A percentile compares a stretch with the other conserved stretches of the same genome.
These are phyloP conservation scores for Globisporangium abappressorium DNA, from an alignment of 352 stramenopile species.

Conservation along the genomic window DNA sequence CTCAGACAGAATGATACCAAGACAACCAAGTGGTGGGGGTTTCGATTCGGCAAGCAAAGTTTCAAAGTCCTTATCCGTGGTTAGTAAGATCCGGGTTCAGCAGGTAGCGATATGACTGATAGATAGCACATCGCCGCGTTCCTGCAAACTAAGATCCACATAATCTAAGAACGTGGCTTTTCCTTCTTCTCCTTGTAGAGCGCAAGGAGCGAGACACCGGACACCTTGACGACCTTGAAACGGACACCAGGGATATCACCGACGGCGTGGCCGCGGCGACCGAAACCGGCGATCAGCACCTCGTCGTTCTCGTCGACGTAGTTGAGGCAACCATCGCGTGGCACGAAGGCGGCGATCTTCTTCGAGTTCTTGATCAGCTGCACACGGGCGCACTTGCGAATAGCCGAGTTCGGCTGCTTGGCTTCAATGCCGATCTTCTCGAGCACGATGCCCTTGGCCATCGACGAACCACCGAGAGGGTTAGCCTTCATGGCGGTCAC, in stretches of 20 bases:
- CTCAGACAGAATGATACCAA: background rate
- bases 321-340: constrained; percentile 99
- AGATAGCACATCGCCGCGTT: background rate
- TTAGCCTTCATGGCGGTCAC: constrained; percentile 99
- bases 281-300: constrained; percentile 99
- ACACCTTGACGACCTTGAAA: constrained; percentile 99
- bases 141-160: constrained; percentile 14
- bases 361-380: constrained; percentile 99
- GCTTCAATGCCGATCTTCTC: constrained; percentile 99
- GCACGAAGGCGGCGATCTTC: constrained; percentile 99
- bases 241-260: constrained; percentile 99
- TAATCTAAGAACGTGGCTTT: constrained; percentile 97
- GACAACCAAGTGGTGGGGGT: background rate
- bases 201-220: constrained; percentile 97
- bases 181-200: constrained; percentile 99
- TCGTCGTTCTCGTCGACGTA: constrained; percentile 99
- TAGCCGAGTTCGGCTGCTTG: constrained; percentile 99
- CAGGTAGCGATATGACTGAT: background rate
- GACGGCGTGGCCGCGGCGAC: constrained; percentile 98
- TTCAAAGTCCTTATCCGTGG: constrained; percentile 24
- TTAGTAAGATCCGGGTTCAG: constrained; percentile 14
- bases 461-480: constrained; percentile 99
- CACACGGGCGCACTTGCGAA: constrained; percentile 99
- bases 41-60: constrained; percentile 22
- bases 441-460: constrained; percentile 99